Conservation (phyloP, 2,329 filamentous ascomycete species). For the Chrysoporthe cubensis region DNA sequence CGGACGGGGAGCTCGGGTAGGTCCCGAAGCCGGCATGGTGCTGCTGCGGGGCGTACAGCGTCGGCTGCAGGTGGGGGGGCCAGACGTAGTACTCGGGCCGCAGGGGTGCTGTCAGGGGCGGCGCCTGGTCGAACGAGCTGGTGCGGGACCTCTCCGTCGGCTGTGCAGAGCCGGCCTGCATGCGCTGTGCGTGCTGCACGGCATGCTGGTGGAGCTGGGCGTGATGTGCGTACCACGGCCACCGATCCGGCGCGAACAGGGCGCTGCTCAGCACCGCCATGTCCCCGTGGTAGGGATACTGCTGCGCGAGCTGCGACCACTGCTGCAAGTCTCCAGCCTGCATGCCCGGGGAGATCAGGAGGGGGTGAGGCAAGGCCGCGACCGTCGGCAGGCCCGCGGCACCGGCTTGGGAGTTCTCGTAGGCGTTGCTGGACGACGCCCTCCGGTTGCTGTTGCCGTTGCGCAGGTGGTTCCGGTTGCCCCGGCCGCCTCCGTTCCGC, state of each 20-base stretch:
- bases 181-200: conserved; percentile 48
- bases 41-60: conserved; percentile 51
- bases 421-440: conserved; percentile 57
- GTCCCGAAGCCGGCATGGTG: conserved; percentile 48
- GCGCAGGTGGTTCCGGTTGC: conserved; percentile 50
- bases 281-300: conserved; percentile 25
- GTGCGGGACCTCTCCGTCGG: conserved; percentile 58
- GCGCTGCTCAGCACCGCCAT: conserved; percentile 30
- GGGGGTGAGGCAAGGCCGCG: conserved; percentile 35
- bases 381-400: conserved; percentile 43
- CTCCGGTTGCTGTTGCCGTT: conserved; percentile 53
- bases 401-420: conserved; percentile 53
- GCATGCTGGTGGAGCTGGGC: conserved; percentile 50
- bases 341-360: conserved; percentile 18
- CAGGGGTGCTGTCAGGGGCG: conserved; percentile 61
- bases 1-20: conserved; percentile 61
- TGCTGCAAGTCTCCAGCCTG: conserved; percentile 34
- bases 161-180: conserved; percentile 44
- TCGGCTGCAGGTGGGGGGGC: conserved; percentile 44
- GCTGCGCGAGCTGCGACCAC: conserved; percentile 38
- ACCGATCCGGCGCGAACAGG: conserved; percentile 49
- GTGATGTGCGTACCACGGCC: conserved; percentile 54
- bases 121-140: conserved; percentile 63
- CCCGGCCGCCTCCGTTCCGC: conserved; percentile 50
- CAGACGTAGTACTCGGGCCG: conserved; percentile 61